Evolutionary conservation across 805 yeast species (phyloP).

Genomic region (Candida tallmaniae): DNA sequence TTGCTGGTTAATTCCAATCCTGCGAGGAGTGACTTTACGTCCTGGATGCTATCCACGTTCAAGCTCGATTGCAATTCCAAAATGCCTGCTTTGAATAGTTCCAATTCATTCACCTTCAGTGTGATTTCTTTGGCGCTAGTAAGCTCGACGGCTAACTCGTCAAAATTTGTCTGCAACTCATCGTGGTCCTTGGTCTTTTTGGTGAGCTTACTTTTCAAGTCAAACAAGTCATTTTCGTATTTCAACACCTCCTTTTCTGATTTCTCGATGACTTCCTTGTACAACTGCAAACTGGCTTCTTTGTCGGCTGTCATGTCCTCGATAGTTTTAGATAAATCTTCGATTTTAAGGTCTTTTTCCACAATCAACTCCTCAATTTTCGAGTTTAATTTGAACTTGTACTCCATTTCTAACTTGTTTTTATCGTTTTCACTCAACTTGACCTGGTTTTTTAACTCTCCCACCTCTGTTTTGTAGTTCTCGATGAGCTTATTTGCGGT

Average conservation of each 20-base stretch:
- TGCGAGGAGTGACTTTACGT: not conserved
- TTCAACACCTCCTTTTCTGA: slow-evolving; percentile 1
- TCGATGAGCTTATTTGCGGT: not conserved
- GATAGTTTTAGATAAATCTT: slow-evolving; percentile 3
- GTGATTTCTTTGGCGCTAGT: not conserved
- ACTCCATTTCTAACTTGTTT: slow-evolving; percentile 5
- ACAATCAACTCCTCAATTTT: slow-evolving; percentile 10
- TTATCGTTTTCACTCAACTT: slow-evolving; percentile 6
- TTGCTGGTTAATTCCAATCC: not conserved
- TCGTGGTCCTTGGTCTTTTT: slow-evolving; percentile 1
- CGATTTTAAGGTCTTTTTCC: slow-evolving; percentile 9
- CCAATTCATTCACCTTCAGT: not conserved
- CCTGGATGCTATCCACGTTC: not conserved
- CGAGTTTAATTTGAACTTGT: slow-evolving; percentile 6
- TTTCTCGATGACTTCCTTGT: slow-evolving; percentile 3
- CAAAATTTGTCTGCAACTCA: not conserved
- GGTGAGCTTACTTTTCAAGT: slow-evolving; percentile 1
- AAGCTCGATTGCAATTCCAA: not conserved
- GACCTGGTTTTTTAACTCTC: slow-evolving; percentile 2
- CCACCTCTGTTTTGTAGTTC: not conserved
- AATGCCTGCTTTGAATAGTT: not conserved
- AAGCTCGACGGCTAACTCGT: not conserved
- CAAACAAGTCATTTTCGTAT: slow-evolving; percentile 4
- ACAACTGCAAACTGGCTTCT: not conserved
- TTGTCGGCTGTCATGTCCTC: slow-evolving; percentile 6